A percentile compares a stretch with the other conserved stretches of the same genome.
Conservation (phyloP, 2,329 filamentous ascomycete genomes). For the Sodiomyces alkalinus region DNA sequence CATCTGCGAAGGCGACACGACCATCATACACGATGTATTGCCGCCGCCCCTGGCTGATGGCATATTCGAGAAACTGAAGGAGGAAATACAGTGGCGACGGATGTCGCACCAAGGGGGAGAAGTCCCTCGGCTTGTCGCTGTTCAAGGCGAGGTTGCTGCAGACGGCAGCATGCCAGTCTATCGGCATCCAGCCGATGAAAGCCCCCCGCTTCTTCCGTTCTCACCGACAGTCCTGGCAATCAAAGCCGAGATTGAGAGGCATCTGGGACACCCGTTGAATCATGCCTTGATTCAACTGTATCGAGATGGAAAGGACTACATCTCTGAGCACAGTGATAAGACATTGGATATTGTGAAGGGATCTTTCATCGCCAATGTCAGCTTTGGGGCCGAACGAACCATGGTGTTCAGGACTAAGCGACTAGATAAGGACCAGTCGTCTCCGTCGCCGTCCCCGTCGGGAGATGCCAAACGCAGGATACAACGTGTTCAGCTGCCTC, state of each 20-base stretch:
- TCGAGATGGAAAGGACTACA: slow-evolving; percentile 76
- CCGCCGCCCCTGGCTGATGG: slow-evolving; percentile 35
- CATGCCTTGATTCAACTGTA: slow-evolving; percentile 91
- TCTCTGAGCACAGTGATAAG: slow-evolving; percentile 95
- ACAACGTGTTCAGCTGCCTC: slow-evolving; percentile 60
- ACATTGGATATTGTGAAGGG: slow-evolving; percentile 74
- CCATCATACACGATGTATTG: slow-evolving; percentile 56
- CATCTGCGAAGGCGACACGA: slow-evolving; percentile 76
- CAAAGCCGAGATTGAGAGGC: slow-evolving; percentile 50
- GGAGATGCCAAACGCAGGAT: slow-evolving; percentile 30
- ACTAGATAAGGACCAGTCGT: slow-evolving; percentile 22
- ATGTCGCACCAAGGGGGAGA: slow-evolving; percentile 90
- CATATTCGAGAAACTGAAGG: slow-evolving; percentile 54
- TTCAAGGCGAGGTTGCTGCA: slow-evolving; percentile 56
- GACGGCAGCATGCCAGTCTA: slow-evolving; percentile 80
- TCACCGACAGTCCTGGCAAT: slow-evolving; percentile 57
- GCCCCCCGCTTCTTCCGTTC: slow-evolving; percentile 62
- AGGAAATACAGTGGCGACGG: slow-evolving; percentile 72
- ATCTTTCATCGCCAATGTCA: slow-evolving; percentile 83
- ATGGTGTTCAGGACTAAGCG: slow-evolving; percentile 85
- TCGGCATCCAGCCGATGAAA: slow-evolving; percentile 82
- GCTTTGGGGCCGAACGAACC: slow-evolving; percentile 76
- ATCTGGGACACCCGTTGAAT: slow-evolving; percentile 69
- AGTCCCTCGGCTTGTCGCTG: slow-evolving; percentile 80
- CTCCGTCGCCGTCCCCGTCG: slow-evolving; percentile 2